Base-by-base conservation (phyloP, 2,329 filamentous ascomycete species). In the Ophiobolus disseminans region DNA sequence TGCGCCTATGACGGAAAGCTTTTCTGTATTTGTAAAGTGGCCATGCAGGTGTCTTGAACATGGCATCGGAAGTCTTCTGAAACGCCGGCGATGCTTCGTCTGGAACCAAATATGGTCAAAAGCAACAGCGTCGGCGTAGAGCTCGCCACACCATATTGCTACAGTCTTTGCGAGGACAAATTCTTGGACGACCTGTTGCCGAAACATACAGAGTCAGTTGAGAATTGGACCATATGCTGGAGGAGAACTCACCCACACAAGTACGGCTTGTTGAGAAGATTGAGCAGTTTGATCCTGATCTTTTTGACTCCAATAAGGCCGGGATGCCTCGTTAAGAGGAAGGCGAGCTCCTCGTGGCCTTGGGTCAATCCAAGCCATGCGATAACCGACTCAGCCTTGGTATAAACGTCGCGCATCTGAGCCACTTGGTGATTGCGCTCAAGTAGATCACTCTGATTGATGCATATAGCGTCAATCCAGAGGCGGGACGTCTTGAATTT, bases 381-480 rank as follows among this genome's bases (percentile, higher is more conserved):
- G 14, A 42, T 42, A 22, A 42, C 40, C n/a, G 40, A 42, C 13
- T 32, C 28, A 1, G 40, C 40, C 14, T 30, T 32, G 11, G 40
- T 21, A 22, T 42, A 42, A 9, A 42, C 26, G 8, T 23, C 30
- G 28, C 19, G 26, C 40, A 42, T 42, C 19, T 42, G 40, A 35
- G 40, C 40, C 23, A 42, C 40, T 23, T 42, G 40, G 4, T 34
- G 40, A 28, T 43, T 53, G 9, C 57, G 45, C 36, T 59, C 57
- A 13, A 40, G 16, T n/a, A 50, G 37, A 23, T 57, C 40, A 16
- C 13, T 42, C 4, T 57, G 57, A n/a, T 58, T 37, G 4, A 58
- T 58, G 3, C 44, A 53, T 16, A 55, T 39, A 11, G 53, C 53
- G 13, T 59, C 57, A 5, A 59, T 55, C 57, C 57, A 59, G 2